phyloP scores from a whole-genome alignment of 2,329 filamentous ascomycete species.

The Cladophialophora chaetospira region DNA sequence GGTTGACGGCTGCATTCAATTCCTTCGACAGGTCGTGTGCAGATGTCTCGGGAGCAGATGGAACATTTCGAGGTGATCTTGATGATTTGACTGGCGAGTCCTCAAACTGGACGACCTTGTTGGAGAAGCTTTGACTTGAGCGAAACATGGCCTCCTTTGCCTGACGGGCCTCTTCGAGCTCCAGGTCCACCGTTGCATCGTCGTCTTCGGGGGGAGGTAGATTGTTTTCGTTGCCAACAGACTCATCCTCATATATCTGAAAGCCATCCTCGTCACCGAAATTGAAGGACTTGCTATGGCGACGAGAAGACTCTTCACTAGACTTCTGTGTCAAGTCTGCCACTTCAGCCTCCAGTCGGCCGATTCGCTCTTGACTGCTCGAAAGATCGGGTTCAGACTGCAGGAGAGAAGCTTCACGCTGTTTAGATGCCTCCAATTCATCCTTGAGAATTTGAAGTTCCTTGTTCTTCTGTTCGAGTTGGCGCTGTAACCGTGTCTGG shows the following conservation, averaged over 20 bases:
- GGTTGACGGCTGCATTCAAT: conserved; percentile 40
- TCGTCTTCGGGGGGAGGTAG: conserved; percentile 37
- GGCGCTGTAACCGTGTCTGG: conserved; percentile 32
- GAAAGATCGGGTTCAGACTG: conserved; percentile 9
- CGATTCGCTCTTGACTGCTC: conserved; percentile 27
- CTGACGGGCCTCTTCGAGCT: conserved; percentile 43
- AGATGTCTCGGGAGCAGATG: conserved; percentile 43
- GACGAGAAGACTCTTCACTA: conserved; percentile 10
- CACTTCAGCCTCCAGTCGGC: conserved; percentile 35
- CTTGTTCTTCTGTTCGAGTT: conserved; percentile 36
- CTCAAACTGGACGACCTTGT: conserved; percentile 29
- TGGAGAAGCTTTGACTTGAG: conserved; percentile 33
- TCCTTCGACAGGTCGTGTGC: conserved; percentile 42
- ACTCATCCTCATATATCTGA: conserved; percentile 33
- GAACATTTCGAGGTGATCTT: conserved; percentile 30
- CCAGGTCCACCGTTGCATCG: conserved; percentile 37
- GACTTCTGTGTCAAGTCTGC: conserved; percentile 33
- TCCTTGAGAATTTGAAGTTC: conserved; percentile 35
- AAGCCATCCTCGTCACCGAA: conserved; percentile 26
- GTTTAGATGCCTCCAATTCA: conserved; percentile 33
- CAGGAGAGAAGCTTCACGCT: conserved; percentile 2
- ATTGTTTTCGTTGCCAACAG: conserved; percentile 29
- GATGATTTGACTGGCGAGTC: conserved; percentile 30
- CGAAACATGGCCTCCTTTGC: conserved; percentile 46
- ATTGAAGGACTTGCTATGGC: background rate